Percentiles rank a stretch among this genome's conserved stretches.
Conservation (phyloP, 1,139 yeast species). For the Eremothecium gossypii region DNA sequence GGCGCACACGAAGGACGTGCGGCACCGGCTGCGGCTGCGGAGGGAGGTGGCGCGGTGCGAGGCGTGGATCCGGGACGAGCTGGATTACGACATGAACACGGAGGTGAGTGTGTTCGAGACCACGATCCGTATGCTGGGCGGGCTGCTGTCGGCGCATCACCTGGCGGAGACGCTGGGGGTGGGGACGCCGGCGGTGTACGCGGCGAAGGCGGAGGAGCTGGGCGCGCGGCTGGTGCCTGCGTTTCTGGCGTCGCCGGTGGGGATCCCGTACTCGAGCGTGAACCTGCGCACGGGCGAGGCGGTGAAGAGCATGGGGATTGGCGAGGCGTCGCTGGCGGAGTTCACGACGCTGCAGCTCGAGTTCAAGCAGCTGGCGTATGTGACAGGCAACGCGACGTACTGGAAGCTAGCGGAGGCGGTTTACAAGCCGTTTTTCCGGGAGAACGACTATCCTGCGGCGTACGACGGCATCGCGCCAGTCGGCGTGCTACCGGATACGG, state of each 20-base stretch:
- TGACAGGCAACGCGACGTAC: slow-evolving; percentile 70
- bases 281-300: slow-evolving; percentile 60
- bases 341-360: slow-evolving; percentile 84
- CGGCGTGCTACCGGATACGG: slow-evolving; percentile 65
- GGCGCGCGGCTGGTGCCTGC: slow-evolving; percentile 56
- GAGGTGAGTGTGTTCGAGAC: slow-evolving; percentile 85
- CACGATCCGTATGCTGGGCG: slow-evolving; percentile 90
- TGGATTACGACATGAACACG: slow-evolving; percentile 51
- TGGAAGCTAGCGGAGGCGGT: slow-evolving; percentile 75
- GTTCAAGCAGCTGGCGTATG: slow-evolving; percentile 68
- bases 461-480: slow-evolving; percentile 75
- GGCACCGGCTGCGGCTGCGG: slow-evolving; percentile 62
- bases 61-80: slow-evolving; percentile 60
- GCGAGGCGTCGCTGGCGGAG: slow-evolving; percentile 79
- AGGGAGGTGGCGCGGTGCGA: slow-evolving; percentile 58
- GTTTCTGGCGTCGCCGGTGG: slow-evolving; percentile 47
- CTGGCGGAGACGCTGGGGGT: slow-evolving; percentile 44
- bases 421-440: slow-evolving; percentile 52
- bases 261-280: slow-evolving; percentile 73
- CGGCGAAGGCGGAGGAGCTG: slow-evolving; percentile 70
- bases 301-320: slow-evolving; percentile 50
- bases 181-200: slow-evolving; percentile 41
- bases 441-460: slow-evolving; percentile 14
- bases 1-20: slow-evolving; percentile 44
- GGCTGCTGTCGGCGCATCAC: slow-evolving; percentile 73